Evolutionary conservation across 2,329 filamentous ascomycete genomes (phyloP).

Genomic region (Penicillium fuscoglaucum): DNA sequence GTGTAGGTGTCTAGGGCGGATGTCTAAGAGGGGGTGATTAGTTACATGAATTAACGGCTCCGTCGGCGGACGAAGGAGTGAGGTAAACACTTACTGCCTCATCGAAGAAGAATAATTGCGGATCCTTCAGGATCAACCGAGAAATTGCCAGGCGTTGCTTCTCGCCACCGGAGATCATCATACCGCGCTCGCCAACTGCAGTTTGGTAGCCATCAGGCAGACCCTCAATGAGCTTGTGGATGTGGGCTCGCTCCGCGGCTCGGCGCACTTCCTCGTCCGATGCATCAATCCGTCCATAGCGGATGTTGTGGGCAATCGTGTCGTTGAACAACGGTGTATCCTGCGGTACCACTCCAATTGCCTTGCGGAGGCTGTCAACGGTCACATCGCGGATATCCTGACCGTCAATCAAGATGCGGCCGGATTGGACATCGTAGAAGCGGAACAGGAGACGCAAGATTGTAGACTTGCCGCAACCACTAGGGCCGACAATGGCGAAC

Average conservation of each 20-base stretch:
- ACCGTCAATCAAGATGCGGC: slow-evolving; percentile 85
- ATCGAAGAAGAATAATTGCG: slow-evolving; percentile 88
- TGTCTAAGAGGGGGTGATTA: slow-evolving; percentile 50
- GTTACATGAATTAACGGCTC: not conserved
- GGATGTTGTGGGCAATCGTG: slow-evolving; percentile 92
- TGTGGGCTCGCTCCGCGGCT: slow-evolving; percentile 77
- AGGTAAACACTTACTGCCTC: slow-evolving; percentile 63
- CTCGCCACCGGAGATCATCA: slow-evolving; percentile 96
- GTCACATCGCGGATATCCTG: slow-evolving; percentile 85
- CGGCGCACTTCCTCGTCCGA: slow-evolving; percentile 69
- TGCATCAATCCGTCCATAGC: slow-evolving; percentile 81
- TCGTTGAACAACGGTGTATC: slow-evolving; percentile 98
- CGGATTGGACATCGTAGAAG: slow-evolving; percentile 84
- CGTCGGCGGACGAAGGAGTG: not conserved
- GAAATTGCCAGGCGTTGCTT: slow-evolving; percentile 88
- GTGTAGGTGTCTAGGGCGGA: slow-evolving; percentile 91
- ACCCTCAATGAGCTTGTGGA: slow-evolving; percentile 77
- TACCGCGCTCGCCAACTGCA: slow-evolving; percentile 86
- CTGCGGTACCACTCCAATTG: slow-evolving; percentile 94
- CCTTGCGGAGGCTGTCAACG: slow-evolving; percentile 75
- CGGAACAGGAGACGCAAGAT: slow-evolving; percentile 88
- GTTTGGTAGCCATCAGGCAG: slow-evolving; percentile 89
- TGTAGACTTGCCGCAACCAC: slow-evolving; percentile 94
- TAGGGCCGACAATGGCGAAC: slow-evolving; percentile 91
- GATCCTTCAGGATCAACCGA: slow-evolving; percentile 81